Base-by-base conservation (phyloP, 2,329 filamentous ascomycete species). In the Cytospora schulzeri region DNA sequence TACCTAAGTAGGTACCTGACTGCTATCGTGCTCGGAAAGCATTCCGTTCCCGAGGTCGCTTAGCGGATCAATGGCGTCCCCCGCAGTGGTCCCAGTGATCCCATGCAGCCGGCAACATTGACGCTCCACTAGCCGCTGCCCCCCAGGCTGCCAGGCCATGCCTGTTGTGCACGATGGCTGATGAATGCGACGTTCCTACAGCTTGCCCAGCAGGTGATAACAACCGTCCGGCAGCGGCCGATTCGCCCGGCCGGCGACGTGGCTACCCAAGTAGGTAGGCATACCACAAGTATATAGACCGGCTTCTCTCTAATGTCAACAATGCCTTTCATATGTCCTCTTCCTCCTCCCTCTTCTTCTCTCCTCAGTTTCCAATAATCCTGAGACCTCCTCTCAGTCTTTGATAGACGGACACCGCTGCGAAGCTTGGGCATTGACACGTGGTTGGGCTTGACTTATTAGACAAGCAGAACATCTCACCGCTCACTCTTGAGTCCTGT, bases 91-190 rank as follows among this genome's bases (percentile, higher is more conserved):
- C 58, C 62, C 65, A 59, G 56, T 53, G 58, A 62, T 38, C 58
- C 62, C 62, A 56, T 66, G n/a, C 45, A 24, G 64, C 64, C 65
- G 65, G 57, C 65, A 61, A 59, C n/a, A n/a, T n/a, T n/a, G n/a
- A n/a, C 54, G 51, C 48, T 61, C 57, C 48, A 28, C 45, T 24
- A 24, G 22, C 45, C 45, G 45, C 45, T 48, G 45, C 45, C 45
- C 45, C 33, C n/a, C 41, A n/a, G n/a, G n/a, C n/a, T n/a, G n/a
- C n/a, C n/a, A n/a, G n/a, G n/a, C n/a, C 8, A 14, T 19, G 17
- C 4, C 45, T n/a, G 60, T 54, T 19, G 60, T 56, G 60, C 60
- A 56, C 31, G 28, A 33, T 31, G 52, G 48, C 29, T 41, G 33
- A 62, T 41, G 52, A 29, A 56, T 62, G 60, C 60, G 60, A 41